Conservation (phyloP, 192 early-diverging fungal species). For the Umbelopsis sp. region DNA sequence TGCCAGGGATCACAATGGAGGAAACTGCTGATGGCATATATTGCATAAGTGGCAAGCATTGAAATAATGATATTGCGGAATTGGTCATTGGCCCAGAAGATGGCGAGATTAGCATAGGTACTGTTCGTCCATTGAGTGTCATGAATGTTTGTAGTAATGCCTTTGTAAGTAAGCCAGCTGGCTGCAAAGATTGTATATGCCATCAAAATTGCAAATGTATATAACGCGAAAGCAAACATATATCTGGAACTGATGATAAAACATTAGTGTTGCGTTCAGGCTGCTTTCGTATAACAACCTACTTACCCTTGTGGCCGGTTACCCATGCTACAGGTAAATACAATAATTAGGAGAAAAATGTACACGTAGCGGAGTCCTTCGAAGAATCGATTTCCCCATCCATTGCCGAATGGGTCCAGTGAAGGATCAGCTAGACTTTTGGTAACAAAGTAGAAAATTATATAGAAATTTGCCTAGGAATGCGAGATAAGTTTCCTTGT, state of each 20-base stretch:
- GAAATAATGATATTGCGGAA: slow-evolving; percentile 83
- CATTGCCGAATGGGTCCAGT: slow-evolving; percentile 43
- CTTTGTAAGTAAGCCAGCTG: slow-evolving; percentile 60
- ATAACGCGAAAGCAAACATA: slow-evolving; percentile 47
- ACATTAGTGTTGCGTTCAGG: neutral
- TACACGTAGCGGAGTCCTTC: slow-evolving; percentile 49
- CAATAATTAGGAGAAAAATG: slow-evolving; percentile 42
- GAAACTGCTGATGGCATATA: slow-evolving; percentile 79
- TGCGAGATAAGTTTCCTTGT: neutral
- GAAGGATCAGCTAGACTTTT: slow-evolving; percentile 37
- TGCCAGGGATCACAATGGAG: slow-evolving; percentile 89
- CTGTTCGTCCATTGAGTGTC: slow-evolving; percentile 47
- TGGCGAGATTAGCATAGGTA: slow-evolving; percentile 40
- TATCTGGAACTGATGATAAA: slow-evolving; percentile 27
- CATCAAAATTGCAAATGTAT: slow-evolving; percentile 56
- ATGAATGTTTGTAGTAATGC: slow-evolving; percentile 63
- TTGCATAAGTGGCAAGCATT: slow-evolving; percentile 77
- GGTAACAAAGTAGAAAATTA: slow-evolving; percentile 55
- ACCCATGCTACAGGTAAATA: slow-evolving; percentile 50
- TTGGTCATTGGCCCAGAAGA: slow-evolving; percentile 49
- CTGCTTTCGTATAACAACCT: neutral
- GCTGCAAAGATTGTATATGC: slow-evolving; percentile 59
- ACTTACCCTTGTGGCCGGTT: slow-evolving; percentile 27
- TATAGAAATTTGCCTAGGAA: slow-evolving; percentile 51
- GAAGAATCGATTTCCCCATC: slow-evolving; percentile 44